Base-by-base conservation (phyloP, 2,329 filamentous ascomycete species). In the Fusarium sp. region DNA sequence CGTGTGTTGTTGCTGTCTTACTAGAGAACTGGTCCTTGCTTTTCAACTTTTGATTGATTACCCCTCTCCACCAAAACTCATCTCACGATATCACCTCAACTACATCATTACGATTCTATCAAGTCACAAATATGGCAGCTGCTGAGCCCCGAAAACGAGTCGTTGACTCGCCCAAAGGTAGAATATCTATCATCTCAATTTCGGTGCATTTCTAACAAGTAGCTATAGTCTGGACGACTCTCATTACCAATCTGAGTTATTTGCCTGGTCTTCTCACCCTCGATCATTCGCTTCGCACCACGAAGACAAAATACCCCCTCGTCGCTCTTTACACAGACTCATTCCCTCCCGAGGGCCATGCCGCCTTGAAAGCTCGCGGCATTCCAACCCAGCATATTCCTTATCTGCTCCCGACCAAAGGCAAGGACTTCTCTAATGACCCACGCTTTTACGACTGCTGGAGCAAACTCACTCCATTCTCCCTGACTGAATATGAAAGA, bases 361-460 rank as follows among this genome's bases (percentile, higher is more conserved):
- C 83, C 34, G 92, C 91, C 34, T 88, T 97, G 54, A 84, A 88
- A 23, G 84, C 84, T 9, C 90, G 93, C 69, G 84, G 86, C 53
- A 94, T 97, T 71, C 84, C 89, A 28, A 87, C 87, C 62, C 89
- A 91, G 79, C 87, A 84, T 73, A 89, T 97, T 73, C 87, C 89
- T 50, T 92, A 92, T 79, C 86, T 97, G 41, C 83, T 92, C 13
- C 93, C 93, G 3, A 85, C 86, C 4, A 80, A 84, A 34, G 90
- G 89, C 65, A 82, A 81, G 67, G 90, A 92, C 81, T 97, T 89
- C 82, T 86, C 84, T 74, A 87, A 91, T 65, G 93, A 97, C 79
- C 90, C 91, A 51, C 90, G 94, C 72, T 97, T 97, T 85, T 91
- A 93, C 81, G 93, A 97, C 80, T 94, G 91, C 84, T 97, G 93